Base-by-base conservation (phyloP, 225 moss, liverwort and hornwort genomes). In the Sphagnum contortum region DNA sequence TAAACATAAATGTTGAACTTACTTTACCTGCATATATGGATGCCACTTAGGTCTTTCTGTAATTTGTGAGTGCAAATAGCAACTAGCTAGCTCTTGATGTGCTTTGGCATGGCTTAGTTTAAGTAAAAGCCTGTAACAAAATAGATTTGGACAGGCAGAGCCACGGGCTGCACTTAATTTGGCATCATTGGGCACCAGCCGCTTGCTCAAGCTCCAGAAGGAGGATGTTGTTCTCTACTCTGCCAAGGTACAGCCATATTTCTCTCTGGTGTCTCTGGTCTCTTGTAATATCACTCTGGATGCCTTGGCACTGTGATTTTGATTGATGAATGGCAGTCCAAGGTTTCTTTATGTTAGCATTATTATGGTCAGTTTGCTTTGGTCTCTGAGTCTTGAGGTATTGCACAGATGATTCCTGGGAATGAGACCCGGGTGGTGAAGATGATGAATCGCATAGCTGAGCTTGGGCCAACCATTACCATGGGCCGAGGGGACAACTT, bases 381-480 rank as follows among this genome's bases (percentile, higher is more conserved):
- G 29, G 29, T 29, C 29, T 29, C 29, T 29, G 29, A 29, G 29
- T 29, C 29, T 29, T 29, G 29, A 0, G 29, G 29, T 29, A 48
- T 48, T 71, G 60, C 47, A 49, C 84, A 92, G 91, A 98, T 98
- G 98, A 98, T 98, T 75, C 98, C 98, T 58, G 98, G 98, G 71
- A 98, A 98, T 55, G 93, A 98, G 76, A 98, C 91, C n/a, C 88
- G 98, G 69, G 93, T 93, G 64, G 87, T 89, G 73, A 90, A 89
- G 67, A 98, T 98, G 98, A 98, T 98, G 98, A 98, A 98, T 57
- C 90, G 98, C 59, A 93, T 98, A 50, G 98, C 98, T 48, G 98
- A 93, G 67, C 76, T 93, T 67, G 98, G 98, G 46, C 91, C 98
- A 3, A 87, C 76, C 53, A 82, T 98, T 50, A 79, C 93, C 13